Base-by-base conservation (phyloP, 2,329 filamentous ascomycete species). In the Botrytis paeoniae region DNA sequence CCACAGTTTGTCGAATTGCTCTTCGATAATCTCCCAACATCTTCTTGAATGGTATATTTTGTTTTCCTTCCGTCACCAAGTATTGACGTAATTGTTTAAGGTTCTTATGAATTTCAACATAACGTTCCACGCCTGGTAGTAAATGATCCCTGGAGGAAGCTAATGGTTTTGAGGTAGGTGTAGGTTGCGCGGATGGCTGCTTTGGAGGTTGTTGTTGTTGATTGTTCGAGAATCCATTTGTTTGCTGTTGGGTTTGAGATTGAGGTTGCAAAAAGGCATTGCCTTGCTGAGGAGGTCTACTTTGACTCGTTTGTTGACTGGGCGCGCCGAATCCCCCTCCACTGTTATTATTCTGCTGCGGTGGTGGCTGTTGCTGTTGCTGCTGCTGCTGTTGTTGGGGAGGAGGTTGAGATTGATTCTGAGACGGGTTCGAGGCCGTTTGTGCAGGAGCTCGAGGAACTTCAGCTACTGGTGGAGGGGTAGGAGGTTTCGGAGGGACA, bases 1-100 rank as follows among this genome's bases (percentile, higher is more conserved):
- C 93, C 71, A 95, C 87, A 29, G 87, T 89, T 78, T 91, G 92
- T 57, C 88, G 87, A 70, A 96, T 89, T 60, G 90, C 87, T 73
- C 93, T 86, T 59, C 93, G 87, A 85, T 93, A 89, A 71, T 93
- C 88, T 48, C 92, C 91, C 79, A 93, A 86, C 54, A 72, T 32
- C 69, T 86, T 85, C 81, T 93, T 93, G 41, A 94, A 82, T 2
- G 79, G 82, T 76, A 81, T 78, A 81, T 91, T 88, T 35, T 84
- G 83, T 77, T 89, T 89, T 7, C 85, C 85, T 77, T 90, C 85
- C 6, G 86, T 82, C 3, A 80, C 79, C 70, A 92, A 82, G 51
- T 86, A 85, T 74, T 88, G 80, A 22, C 89, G 84, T 76, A 90
- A 81, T 12, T 83, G 79, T 79, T 91, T 97, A 37, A 97, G 85